phyloP scores from a whole-genome alignment of 768 basidiomycete species.

The Tricholoma sp. region DNA sequence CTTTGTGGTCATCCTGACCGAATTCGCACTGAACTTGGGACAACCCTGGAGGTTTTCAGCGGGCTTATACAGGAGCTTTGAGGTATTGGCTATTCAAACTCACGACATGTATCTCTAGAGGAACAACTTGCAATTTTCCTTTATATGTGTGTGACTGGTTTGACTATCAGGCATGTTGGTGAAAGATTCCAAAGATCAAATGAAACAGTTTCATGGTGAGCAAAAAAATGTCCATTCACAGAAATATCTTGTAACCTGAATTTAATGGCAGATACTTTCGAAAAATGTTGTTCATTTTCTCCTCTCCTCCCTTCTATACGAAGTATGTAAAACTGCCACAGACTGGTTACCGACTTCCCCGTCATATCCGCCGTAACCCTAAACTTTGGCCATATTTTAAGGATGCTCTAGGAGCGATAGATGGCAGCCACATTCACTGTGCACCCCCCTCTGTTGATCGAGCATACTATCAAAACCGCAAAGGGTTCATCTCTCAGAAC shows the following conservation, averaged over 20 bases:
- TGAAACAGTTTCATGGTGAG: constrained; percentile 7
- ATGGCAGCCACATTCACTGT: too few relatives aligned
- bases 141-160: constrained; percentile 19
- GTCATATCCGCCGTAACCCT: background rate
- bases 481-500: too few relatives aligned
- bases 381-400: background rate
- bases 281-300: background rate
- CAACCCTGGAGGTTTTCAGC: constrained; percentile 15
- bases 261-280: background rate
- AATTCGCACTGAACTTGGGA: constrained; percentile 17
- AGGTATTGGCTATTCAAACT: constrained; percentile 1
- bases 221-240: background rate
- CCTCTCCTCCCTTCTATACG: background rate
- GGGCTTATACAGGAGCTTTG: constrained; percentile 10
- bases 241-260: background rate
- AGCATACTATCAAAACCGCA: too few relatives aligned
- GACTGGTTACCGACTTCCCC: background rate
- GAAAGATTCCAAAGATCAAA: constrained; percentile 12
- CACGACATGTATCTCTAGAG: constrained; percentile 1
- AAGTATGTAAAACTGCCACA: too few relatives aligned
- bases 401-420: too few relatives aligned
- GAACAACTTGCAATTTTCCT: constrained; percentile 1
- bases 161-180: constrained; percentile 12
- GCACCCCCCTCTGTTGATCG: too few relatives aligned
- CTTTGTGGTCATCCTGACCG: constrained; percentile 15